Base-by-base conservation (phyloP, 116 monocot genomes). In the Trichopus zeylanicus region DNA sequence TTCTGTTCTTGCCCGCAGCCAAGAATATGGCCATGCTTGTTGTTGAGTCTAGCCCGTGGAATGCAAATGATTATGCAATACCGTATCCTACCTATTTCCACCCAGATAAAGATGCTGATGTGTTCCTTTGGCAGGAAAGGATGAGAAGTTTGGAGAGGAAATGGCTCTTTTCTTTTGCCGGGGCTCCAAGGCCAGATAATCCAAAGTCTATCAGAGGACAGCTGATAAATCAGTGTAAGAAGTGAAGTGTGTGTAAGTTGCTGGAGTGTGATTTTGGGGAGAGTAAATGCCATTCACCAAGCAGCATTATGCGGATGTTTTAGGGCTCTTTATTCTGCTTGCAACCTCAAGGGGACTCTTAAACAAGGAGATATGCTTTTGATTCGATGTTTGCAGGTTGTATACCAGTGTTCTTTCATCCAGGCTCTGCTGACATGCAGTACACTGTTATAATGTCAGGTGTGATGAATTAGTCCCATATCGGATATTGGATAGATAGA, bases 61-160 rank as follows among this genome's bases (percentile, higher is more conserved):
- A 91, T 77, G 84, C 87, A 12, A 97, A 97, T 67, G 97, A 97
- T 74, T 83, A 84, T 71, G 91, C 78, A 18, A 82, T 97, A 25
- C 97, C 97, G 0, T 97, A 97, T 42, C 97, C 97, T 0, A 85
- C 97, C 12, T 97, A 97, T 59, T 97, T 97, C 56, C 97, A 97
- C 62, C 97, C 97, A 0, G 75, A 76, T 4, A 81, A 61, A 56
- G 87, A 97, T 60, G 60, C 71, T 3, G 87, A 97, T 18, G 97
- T 97, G 26, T 78, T 91, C 24, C 46, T 73, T n/a, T 97, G 97
- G 97, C 97, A 97, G 68, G 82, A 91, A 21, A 54, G 97, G 38
- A 87, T 97, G 87, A 80, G 97, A 59, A 82, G 72, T 13, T 35
- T 91, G 55, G 68, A 87, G 46, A 59, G 97, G 39, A 79, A 77